Conservation (phyloP, 1,284 basidiomycete genomes). For the Ganoderma multipileum region DNA sequence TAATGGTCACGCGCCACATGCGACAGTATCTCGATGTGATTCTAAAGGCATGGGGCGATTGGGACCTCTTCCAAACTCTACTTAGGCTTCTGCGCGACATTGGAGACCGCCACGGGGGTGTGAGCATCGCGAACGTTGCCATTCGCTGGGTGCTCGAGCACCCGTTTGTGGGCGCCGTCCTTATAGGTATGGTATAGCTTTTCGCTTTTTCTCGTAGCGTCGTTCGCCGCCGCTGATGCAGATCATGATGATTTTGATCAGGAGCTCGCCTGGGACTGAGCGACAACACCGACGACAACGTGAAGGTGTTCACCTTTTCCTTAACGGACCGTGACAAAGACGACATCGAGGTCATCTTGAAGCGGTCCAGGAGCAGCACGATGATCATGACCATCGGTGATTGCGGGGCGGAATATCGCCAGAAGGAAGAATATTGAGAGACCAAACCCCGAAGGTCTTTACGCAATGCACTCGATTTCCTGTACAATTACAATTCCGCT, state of each 20-base stretch:
- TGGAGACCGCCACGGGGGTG: conserved; percentile 65
- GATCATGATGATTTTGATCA: conserved; percentile 36
- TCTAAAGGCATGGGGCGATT: conserved; percentile 73
- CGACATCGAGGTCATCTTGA: conserved; percentile 65
- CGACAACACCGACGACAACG: conserved; percentile 72
- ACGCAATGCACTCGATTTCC: background rate
- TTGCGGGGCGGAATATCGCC: conserved; percentile 79
- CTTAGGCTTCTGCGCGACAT: conserved; percentile 62
- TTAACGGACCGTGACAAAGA: conserved; percentile 60
- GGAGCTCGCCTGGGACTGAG: conserved; percentile 75
- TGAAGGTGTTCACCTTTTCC: conserved; percentile 60
- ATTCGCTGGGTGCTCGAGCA: conserved; percentile 82
- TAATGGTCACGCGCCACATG: conserved; percentile 12
- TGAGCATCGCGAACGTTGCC: conserved; percentile 76
- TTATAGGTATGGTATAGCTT: conserved; percentile 60
- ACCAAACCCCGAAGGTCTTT: background rate
- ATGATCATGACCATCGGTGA: conserved; percentile 76
- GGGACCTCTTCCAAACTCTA: conserved; percentile 74
- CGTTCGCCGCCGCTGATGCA: conserved; percentile 11
- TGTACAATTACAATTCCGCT: background rate
- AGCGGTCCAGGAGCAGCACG: conserved; percentile 58
- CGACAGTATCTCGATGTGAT: conserved; percentile 80
- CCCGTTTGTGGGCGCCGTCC: conserved; percentile 73
- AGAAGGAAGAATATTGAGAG: conserved; percentile 1
- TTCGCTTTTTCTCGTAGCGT: background rate